Evolutionary conservation across 371 early-diverging fungal species (phyloP).

Genomic region (Mortierella sp.): DNA sequence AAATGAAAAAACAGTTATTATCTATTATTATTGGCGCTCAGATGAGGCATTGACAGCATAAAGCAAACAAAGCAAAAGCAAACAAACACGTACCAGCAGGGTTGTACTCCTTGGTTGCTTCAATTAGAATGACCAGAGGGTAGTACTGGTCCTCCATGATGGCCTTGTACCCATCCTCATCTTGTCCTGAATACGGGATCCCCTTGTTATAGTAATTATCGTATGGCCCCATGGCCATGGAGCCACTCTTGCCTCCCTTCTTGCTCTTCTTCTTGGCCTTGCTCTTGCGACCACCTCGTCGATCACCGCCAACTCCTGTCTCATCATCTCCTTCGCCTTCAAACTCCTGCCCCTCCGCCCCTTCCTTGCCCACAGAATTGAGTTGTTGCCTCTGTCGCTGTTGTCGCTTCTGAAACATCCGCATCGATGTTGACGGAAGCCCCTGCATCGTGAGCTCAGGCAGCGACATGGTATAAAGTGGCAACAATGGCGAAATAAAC

Average conservation of each 20-base stretch:
- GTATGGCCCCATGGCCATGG: not conserved
- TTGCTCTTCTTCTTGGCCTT: slow-evolving; percentile 23
- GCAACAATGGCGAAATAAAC: slow-evolving; percentile 49
- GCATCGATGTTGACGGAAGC: slow-evolving; percentile 50
- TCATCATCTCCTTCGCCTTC: slow-evolving; percentile 17
- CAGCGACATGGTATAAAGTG: slow-evolving; percentile 52
- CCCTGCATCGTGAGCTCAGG: slow-evolving; percentile 57
- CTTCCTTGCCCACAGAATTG: slow-evolving; percentile 6
- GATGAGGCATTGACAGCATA: not conserved
- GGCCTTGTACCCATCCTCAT: slow-evolving; percentile 33
- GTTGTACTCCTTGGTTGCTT: slow-evolving; percentile 42
- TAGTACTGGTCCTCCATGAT: slow-evolving; percentile 57
- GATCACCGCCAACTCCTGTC: not conserved
- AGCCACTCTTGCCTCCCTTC: slow-evolving; percentile 10
- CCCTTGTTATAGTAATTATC: slow-evolving; percentile 8
- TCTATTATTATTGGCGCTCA: not conserved
- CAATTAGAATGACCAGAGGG: slow-evolving; percentile 55
- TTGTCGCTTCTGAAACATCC: slow-evolving; percentile 43
- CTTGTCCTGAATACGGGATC: not conserved
- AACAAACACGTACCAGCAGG: slow-evolving; percentile 22
- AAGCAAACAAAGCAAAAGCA: not conserved
- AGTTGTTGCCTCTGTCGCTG: slow-evolving; percentile 36
- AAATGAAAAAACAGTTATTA: not conserved
- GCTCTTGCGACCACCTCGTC: slow-evolving; percentile 7
- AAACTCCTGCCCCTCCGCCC: not conserved